Conservation (phyloP, 768 basidiomycete genomes). For the Tylopilus sp. region DNA sequence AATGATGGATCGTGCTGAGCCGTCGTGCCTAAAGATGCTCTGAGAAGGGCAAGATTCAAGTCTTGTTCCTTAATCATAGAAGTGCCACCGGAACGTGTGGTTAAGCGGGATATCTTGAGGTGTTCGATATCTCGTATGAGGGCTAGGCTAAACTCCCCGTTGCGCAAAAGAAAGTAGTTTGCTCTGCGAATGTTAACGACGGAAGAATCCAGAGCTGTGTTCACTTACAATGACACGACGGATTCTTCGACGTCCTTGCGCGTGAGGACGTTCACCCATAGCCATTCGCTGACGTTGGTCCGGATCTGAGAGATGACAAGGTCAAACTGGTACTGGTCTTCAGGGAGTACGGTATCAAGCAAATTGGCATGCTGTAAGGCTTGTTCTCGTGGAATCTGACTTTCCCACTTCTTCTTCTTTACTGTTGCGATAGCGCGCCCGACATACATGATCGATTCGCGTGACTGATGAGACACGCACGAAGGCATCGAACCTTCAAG, state of each 20-base stretch:
- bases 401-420: slow-evolving; percentile 74
- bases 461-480: slow-evolving; percentile 67
- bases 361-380: slow-evolving; percentile 62
- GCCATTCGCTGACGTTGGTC: slow-evolving; percentile 86
- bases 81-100: slow-evolving; percentile 56
- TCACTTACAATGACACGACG: slow-evolving; percentile 75
- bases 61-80: slow-evolving; percentile 91
- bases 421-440: slow-evolving; percentile 86
- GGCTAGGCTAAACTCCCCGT: slow-evolving; percentile 83
- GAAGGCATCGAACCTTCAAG: slow-evolving; percentile 68
- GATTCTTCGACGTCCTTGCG: slow-evolving; percentile 79
- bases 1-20: slow-evolving; percentile 85
- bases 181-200: slow-evolving; percentile 47
- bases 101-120: slow-evolving; percentile 75
- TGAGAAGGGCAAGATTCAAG: slow-evolving; percentile 78
- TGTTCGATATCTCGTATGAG: slow-evolving; percentile 86
- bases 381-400: slow-evolving; percentile 67
- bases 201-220: background rate
- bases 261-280: slow-evolving; percentile 88
- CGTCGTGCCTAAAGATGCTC: slow-evolving; percentile 83
- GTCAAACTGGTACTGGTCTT: slow-evolving; percentile 77
- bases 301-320: slow-evolving; percentile 70
- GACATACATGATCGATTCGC: slow-evolving; percentile 81
- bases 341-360: slow-evolving; percentile 64
- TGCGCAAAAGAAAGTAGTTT: slow-evolving; percentile 83